A percentile compares a stretch with the other conserved stretches of the same genome.
Conservation (phyloP, 768 basidiomycete genomes). For the Rhizopogon roseolus region DNA sequence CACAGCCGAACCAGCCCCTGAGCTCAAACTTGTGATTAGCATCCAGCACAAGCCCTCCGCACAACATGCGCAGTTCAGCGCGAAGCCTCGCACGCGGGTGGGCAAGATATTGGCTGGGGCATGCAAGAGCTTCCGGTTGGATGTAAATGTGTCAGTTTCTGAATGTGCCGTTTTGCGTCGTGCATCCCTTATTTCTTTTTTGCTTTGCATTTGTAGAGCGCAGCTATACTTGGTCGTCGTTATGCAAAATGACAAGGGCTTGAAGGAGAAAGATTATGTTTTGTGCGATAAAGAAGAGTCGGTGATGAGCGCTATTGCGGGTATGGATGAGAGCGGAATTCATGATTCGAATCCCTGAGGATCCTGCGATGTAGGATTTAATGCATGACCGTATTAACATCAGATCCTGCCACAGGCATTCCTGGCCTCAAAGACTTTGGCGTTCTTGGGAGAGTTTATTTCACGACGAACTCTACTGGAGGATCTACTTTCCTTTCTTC, state of each 20-base stretch:
- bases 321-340: background rate
- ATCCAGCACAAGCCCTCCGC: conserved; percentile 23
- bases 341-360: background rate
- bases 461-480: too few species aligned
- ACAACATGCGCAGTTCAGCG: conserved; percentile 27
- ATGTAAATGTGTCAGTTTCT: conserved; percentile 14
- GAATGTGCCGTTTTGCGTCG: background rate
- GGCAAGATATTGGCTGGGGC: conserved; percentile 19
- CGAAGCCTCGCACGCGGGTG: conserved; percentile 27
- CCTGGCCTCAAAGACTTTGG: too few species aligned
- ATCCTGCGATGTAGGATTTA: background rate
- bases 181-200: background rate
- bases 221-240: conserved; percentile 20
- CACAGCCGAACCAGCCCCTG: background rate
- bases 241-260: conserved; percentile 19
- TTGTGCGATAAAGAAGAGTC: conserved; percentile 22
- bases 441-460: too few species aligned
- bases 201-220: conserved; percentile 9
- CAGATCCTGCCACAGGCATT: too few species aligned
- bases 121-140: conserved; percentile 26
- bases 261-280: conserved; percentile 21
- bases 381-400: too few species aligned
- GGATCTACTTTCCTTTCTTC: too few species aligned
- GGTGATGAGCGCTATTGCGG: conserved; percentile 22
- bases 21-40: conserved; percentile 14